These are phyloP conservation scores for Aspergillus spinulosporus DNA, from an alignment of 2,329 filamentous ascomycete genomes.

Conservation along the genomic window DNA sequence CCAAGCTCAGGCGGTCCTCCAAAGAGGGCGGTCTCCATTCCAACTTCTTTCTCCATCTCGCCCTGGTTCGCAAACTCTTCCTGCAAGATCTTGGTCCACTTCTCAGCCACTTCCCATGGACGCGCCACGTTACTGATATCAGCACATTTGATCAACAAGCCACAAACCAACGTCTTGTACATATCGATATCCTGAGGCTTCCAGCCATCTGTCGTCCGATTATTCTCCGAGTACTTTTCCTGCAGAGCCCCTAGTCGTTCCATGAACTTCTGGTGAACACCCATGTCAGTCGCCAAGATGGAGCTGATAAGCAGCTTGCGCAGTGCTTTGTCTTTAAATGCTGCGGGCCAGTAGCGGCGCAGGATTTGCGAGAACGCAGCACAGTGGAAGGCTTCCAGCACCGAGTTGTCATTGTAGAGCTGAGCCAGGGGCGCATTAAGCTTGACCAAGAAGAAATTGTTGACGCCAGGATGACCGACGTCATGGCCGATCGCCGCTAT, in stretches of 20 bases:
- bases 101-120: constrained; percentile 74
- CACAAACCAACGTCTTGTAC: constrained; percentile 78
- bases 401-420: constrained; percentile 94
- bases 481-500: constrained; percentile 98
- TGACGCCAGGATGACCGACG: constrained; percentile 95
- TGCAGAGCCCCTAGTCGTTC: constrained; percentile 78
- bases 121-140: constrained; percentile 98
- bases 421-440: constrained; percentile 91
- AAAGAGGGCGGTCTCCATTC: constrained; percentile 84
- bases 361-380: constrained; percentile 96
- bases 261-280: constrained; percentile 96
- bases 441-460: constrained; percentile 92
- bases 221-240: constrained; percentile 69
- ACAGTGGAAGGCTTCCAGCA: constrained; percentile 95
- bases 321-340: constrained; percentile 76
- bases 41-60: constrained; percentile 83
- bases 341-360: constrained; percentile 83
- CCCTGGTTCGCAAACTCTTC: constrained; percentile 94
- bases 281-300: constrained; percentile 98
- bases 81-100: constrained; percentile 92
- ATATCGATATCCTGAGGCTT: constrained; percentile 73
- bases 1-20: constrained; percentile 75
- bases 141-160: constrained; percentile 92
- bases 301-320: constrained; percentile 92
- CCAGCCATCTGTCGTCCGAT: constrained; percentile 68